Evolutionary conservation across 192 early-diverging fungal species (phyloP), one percentile per base, ranked within the genome.

Genomic region (Kickxella alabastrina): DNA sequence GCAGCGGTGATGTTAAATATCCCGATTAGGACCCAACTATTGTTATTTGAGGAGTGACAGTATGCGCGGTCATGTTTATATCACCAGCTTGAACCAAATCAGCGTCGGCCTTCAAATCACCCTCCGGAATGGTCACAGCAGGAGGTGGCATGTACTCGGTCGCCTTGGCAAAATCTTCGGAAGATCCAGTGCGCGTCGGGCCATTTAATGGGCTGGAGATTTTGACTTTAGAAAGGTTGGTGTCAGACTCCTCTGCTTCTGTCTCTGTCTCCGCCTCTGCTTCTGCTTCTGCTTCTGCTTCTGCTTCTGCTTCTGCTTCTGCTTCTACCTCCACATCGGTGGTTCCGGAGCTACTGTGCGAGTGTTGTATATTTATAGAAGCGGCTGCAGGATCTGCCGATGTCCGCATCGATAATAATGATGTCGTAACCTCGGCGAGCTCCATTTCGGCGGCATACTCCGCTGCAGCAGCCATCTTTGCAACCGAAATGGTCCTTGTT

Each of bases 391-490:
- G 28, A n/a, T 26, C n/a, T n/a, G 49, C 27, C n/a, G 27, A 32
- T 13, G 24, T 19, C 22, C 64, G 59, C 6, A 19, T 39, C 1
- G 50, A 42, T 4, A 52, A 41, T n/a, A 70, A 26, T 6, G 60
- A 49, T 15, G 49, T 26, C 26, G 67, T 51, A 17, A 41, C 26
- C n/a, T 58, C 55, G 35, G 67, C 56, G 17, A 66, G 34, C 46
- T 74, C 59, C 23, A 54, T 31, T 26, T 65, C 55, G 21, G 54
- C 70, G 28, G 51, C 56, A 18, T 25, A 42, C 50, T 62, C 70
- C 37, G 62, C 59, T 18, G 70, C 58, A 3, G 59, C 46, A 4
- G 58, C 50, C 45, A 74, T 57, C 10, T 74, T 55, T 10, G 54
- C 22, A 0, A 59, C 47, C 13, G 54, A 47, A 8, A 48, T 3